Base-by-base conservation (phyloP, 2,329 filamentous ascomycete genomes). In the Dothistroma pini region DNA sequence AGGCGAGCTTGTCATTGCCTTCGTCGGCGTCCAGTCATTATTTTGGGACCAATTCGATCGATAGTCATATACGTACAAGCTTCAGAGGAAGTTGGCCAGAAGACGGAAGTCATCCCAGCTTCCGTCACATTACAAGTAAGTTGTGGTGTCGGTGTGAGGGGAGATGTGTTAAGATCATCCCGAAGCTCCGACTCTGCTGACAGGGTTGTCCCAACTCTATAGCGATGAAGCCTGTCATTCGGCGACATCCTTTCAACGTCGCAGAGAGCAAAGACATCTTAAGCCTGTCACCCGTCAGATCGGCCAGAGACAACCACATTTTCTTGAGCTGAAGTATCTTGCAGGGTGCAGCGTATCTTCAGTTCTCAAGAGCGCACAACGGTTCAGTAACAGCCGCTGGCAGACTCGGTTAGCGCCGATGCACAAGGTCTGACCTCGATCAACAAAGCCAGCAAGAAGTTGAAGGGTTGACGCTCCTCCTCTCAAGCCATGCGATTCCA, bases 391-490 rank as follows among this genome's bases (percentile, higher is more conserved):
- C 64, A 72, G 44, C 70, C 71, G 10, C 69, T 68, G 3, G 55
- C 65, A 16, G 70, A 70, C 56, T 70, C 75, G 25, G 65, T 78
- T 48, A 72, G 74, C 22, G 72, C 76, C 22, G 67, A 72, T 16
- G 77, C 77, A 12, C 74, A 78, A 69, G 73, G 73, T n/a, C 69
- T 78, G 9, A 75, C 69, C 25, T 69, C 76, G 11, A 74, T 66
- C 54, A 73, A 73, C 57, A 60, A 69, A 22, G 70, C 66, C 10
- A 60, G 58, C 14, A 62, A 64, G 22, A 63, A 64, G 19, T 9
- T 31, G 29, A 51, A 51, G 29, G 48, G 14, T 38, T 38, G 34
- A 4, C 34, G 34, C 14, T 38, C 9, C 34, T 10, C 3, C 14
- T 16, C 14, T 7, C 34, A 38, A 16, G 34, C 14, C 34, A 38